These are phyloP conservation scores for Plantago coronopus DNA, from an alignment of 305 asterid species.

Conservation along the genomic window DNA sequence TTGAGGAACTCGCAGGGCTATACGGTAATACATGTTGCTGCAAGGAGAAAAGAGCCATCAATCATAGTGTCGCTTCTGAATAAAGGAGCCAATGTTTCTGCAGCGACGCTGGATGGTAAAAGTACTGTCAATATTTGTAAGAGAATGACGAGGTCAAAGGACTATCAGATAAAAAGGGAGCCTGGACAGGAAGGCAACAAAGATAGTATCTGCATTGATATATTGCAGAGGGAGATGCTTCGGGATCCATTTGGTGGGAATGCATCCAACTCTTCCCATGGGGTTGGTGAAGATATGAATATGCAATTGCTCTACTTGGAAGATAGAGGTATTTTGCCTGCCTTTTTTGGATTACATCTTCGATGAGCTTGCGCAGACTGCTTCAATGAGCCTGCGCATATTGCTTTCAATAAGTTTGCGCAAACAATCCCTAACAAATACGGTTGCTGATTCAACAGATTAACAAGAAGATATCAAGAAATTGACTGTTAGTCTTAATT, in stretches of 20 bases:
- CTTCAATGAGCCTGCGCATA: no score
- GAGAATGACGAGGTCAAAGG: conserved; percentile 62
- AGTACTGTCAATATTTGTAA: conserved; percentile 51
- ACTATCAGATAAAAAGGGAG: conserved; percentile 50
- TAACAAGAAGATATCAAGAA: not conserved
- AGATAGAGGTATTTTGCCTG: conserved; percentile 54
- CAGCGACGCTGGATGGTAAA: conserved; percentile 42
- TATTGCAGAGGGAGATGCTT: conserved; percentile 64
- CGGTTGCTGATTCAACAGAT: no score
- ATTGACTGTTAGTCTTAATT: not conserved
- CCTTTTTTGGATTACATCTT: not conserved
- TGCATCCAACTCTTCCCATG: conserved; percentile 30
- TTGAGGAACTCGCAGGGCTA: conserved; percentile 44
- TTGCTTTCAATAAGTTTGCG: not conserved
- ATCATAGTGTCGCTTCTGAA: conserved; percentile 56
- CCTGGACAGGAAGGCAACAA: conserved; percentile 55
- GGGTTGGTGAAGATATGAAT: conserved; percentile 55
- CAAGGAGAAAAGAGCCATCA: conserved; percentile 62
- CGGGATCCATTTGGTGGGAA: conserved; percentile 44
- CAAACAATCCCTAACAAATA: not conserved
- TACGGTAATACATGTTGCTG: conserved; percentile 59
- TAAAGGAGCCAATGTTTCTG: conserved; percentile 57
- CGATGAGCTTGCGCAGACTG: conserved; percentile 1
- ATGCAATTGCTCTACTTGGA: conserved; percentile 55
- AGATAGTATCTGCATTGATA: conserved; percentile 58